A percentile compares a stretch with the other conserved stretches of the same genome.
Conservation (phyloP, 2,329 filamentous ascomycete species). For the Calycina marina region DNA sequence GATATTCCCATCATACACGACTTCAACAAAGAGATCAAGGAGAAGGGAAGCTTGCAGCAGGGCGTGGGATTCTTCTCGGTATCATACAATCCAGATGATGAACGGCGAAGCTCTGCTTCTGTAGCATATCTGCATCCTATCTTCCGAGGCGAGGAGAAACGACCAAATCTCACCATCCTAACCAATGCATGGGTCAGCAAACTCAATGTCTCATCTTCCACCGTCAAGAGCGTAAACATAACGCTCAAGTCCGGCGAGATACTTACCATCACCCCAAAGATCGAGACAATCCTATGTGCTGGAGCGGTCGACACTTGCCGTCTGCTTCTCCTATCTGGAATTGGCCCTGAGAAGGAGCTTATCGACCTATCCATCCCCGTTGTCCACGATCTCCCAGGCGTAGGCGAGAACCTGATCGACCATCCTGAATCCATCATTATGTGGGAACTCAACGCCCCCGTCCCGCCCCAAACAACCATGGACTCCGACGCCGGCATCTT, state of each 20-base stretch:
- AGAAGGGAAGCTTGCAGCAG: conserved; percentile 55
- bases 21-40: conserved; percentile 74
- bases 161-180: conserved; percentile 71
- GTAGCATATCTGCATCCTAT: conserved; percentile 92
- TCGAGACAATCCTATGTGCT: conserved; percentile 47
- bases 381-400: conserved; percentile 20
- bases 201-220: conserved; percentile 55
- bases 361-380: conserved; percentile 20
- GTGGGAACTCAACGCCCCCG: conserved; percentile 28
- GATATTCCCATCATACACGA: conserved; percentile 69
- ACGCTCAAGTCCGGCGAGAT: conserved; percentile 38
- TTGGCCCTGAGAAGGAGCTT: conserved; percentile 22
- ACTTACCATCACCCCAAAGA: conserved; percentile 46
- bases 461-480: conserved; percentile 26
- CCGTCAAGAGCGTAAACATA: conserved; percentile 60
- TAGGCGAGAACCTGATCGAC: conserved; percentile 24
- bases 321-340: conserved; percentile 26
- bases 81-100: conserved; percentile 81
- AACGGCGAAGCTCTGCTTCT: conserved; percentile 69
- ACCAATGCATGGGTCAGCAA: conserved; percentile 81
- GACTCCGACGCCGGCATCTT: conserved; percentile 47
- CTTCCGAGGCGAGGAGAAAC: conserved; percentile 65
- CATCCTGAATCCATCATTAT: conserved; percentile 32
- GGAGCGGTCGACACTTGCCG: conserved; percentile 25
- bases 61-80: conserved; percentile 85